Conservation (phyloP, 139 green algal species). For the Pseudopediastrum boryanum region DNA sequence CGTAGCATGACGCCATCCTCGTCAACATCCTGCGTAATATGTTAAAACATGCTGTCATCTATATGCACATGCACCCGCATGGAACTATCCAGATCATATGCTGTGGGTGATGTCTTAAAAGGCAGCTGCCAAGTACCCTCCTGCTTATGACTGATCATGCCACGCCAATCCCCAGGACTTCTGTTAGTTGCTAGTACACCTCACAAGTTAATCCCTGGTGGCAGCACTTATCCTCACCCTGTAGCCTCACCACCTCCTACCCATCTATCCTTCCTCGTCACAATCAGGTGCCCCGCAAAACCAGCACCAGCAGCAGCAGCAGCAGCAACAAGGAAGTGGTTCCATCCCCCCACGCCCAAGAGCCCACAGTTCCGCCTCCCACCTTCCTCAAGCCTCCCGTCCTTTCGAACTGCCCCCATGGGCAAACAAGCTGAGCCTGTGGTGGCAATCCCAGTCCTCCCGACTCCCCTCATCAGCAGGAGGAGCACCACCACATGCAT, state of each 20-base stretch:
- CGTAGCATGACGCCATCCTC: background rate
- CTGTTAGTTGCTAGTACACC: background rate
- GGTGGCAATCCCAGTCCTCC: constrained; percentile 15
- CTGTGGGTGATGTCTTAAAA: background rate
- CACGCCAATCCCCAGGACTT: background rate
- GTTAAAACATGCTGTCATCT: background rate
- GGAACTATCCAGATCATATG: background rate
- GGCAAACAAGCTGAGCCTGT: constrained; percentile 6
- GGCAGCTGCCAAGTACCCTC: background rate
- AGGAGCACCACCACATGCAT: background rate
- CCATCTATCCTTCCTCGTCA: no score
- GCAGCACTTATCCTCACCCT: no score
- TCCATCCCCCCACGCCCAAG: no score
- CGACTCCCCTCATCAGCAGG: constrained; percentile 10
- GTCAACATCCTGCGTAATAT: background rate
- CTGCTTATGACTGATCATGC: background rate
- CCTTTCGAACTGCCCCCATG: constrained; percentile 11
- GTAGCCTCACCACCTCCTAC: background rate
- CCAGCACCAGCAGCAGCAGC: constrained; percentile 11
- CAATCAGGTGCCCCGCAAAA: background rate
- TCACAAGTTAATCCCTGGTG: background rate
- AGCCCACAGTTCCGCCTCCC: constrained; percentile 2
- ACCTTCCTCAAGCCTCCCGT: background rate
- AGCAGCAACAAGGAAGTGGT: constrained; percentile 15
- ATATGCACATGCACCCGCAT: background rate